Conservation (phyloP, 441 rosid genomes). For the Corymbia calophylla region DNA sequence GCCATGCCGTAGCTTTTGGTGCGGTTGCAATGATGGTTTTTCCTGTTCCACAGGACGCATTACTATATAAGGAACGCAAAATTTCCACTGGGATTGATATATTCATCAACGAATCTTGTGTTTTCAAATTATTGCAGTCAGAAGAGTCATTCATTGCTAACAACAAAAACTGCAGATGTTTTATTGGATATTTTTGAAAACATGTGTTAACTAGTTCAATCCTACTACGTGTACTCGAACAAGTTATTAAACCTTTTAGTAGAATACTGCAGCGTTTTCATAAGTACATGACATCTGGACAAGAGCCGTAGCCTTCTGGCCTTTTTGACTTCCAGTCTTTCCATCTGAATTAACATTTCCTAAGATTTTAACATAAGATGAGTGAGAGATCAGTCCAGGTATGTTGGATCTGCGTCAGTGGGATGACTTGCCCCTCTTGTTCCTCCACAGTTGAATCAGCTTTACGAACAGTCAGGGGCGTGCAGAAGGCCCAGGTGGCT, state of each 20-base stretch:
- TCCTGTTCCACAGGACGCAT: not conserved
- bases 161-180: not conserved
- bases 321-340: not conserved
- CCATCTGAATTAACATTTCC: slow-evolving; percentile 51
- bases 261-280: not conserved
- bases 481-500: slow-evolving; percentile 66
- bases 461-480: slow-evolving; percentile 52
- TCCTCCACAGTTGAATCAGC: slow-evolving; percentile 62
- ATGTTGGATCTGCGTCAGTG: slow-evolving; percentile 58
- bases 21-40: not conserved
- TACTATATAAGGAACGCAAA: not conserved
- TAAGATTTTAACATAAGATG: slow-evolving; percentile 45
- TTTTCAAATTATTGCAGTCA: not conserved
- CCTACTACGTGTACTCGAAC: not conserved
- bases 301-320: not conserved
- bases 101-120: not conserved
- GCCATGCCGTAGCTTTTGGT: not conserved
- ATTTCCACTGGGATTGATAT: not conserved
- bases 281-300: not conserved
- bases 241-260: not conserved
- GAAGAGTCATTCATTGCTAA: not conserved
- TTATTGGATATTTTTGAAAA: not conserved
- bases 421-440: slow-evolving; percentile 88
- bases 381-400: slow-evolving; percentile 47
- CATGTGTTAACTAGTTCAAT: not conserved